Conservation (phyloP, 805 yeast genomes). For the Ogataea trehaloabstinens region DNA sequence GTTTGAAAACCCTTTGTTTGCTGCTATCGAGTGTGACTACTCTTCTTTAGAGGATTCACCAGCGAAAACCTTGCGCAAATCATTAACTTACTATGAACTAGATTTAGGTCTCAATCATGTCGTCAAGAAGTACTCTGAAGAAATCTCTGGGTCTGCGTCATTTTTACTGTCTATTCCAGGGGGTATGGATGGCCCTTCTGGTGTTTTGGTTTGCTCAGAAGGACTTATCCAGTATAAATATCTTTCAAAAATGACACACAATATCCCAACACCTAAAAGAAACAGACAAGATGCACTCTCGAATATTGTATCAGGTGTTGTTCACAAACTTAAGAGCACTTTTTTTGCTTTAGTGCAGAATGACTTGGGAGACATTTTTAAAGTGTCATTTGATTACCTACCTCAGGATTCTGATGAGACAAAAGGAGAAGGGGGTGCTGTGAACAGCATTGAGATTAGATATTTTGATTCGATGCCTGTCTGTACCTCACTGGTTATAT, state of each 20-base stretch:
- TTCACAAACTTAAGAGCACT: slow-evolving; percentile 60
- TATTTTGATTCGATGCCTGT: slow-evolving; percentile 79
- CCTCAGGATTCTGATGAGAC: slow-evolving; percentile 39
- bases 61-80: slow-evolving; percentile 18
- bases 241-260: slow-evolving; percentile 32
- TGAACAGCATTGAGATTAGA: slow-evolving; percentile 45
- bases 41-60: slow-evolving; percentile 27
- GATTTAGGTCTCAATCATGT: slow-evolving; percentile 86
- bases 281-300: slow-evolving; percentile 21
- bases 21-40: slow-evolving; percentile 67
- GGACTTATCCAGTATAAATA: slow-evolving; percentile 52
- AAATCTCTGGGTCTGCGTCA: slow-evolving; percentile 41
- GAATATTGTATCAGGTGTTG: slow-evolving; percentile 52
- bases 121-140: slow-evolving; percentile 46
- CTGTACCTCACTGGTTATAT: slow-evolving; percentile 53
- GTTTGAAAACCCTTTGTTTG: slow-evolving; percentile 82
- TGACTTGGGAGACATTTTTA: slow-evolving; percentile 71
- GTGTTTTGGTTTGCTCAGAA: slow-evolving; percentile 63
- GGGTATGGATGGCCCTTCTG: slow-evolving; percentile 66
- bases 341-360: slow-evolving; percentile 74
- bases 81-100: slow-evolving; percentile 69
- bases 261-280: slow-evolving; percentile 58
- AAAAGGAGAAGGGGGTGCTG: slow-evolving; percentile 32
- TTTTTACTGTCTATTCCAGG: slow-evolving; percentile 70
- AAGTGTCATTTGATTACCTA: slow-evolving; percentile 51